Evolutionary conservation across 768 basidiomycete species (phyloP).

Genomic region (Mycena olivaceomarginata): DNA sequence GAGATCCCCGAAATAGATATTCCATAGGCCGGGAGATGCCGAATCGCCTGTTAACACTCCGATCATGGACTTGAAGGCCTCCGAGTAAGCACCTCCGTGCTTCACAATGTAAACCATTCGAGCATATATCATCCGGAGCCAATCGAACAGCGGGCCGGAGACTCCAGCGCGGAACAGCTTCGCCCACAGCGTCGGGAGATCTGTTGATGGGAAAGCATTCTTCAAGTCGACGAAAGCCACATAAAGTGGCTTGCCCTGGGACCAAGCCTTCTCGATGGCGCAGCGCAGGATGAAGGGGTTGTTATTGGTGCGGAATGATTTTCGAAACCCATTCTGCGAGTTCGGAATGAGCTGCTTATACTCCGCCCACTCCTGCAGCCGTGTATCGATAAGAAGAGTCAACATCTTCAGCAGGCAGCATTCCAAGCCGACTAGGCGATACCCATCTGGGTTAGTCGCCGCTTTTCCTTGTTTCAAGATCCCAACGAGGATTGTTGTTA

Average conservation of each 20-base stretch:
- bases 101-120: too few species aligned
- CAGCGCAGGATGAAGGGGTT: constrained; percentile 46
- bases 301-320: constrained; percentile 51
- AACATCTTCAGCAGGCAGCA: constrained; percentile 48
- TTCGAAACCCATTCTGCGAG: constrained; percentile 57
- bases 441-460: constrained; percentile 39
- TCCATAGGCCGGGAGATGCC: too few species aligned
- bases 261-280: constrained; percentile 46
- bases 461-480: constrained; percentile 46
- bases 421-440: constrained; percentile 46
- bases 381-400: constrained; percentile 47
- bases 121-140: too few species aligned
- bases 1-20: too few species aligned
- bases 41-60: too few species aligned
- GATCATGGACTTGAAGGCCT: too few species aligned
- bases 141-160: too few species aligned
- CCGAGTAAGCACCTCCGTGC: too few species aligned
- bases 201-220: too few species aligned
- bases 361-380: constrained; percentile 47
- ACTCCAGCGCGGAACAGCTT: too few species aligned
- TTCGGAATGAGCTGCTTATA: constrained; percentile 45
- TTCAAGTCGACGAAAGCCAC: constrained; percentile 48
- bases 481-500: constrained; percentile 32
- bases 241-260: constrained; percentile 45
- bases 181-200: too few species aligned